Evolutionary conservation across 257 asterid species (phyloP), one percentile per base, ranked within the genome.

Genomic region (Verbascum thapsus): DNA sequence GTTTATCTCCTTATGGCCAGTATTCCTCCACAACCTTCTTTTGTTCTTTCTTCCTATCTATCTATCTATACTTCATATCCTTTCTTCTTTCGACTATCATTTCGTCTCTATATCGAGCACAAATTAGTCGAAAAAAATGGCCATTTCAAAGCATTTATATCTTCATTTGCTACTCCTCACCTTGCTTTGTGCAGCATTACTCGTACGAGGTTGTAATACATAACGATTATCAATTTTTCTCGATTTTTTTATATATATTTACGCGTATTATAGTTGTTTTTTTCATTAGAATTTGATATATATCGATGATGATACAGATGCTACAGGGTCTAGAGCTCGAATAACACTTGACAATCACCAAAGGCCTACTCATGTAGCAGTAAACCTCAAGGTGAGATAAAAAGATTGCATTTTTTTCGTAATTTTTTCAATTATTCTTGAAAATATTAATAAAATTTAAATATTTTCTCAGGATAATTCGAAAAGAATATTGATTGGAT

Each of bases 401-500:
- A 3, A 20, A 4, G 18, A 17, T 18, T 34, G 39, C 30, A 11
- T 4, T 8, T n/a, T n/a, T n/a, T 22, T 0, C n/a, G n/a, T n/a
- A n/a, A n/a, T n/a, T n/a, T n/a, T n/a, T n/a, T n/a, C n/a, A n/a
- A n/a, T n/a, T n/a, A n/a, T 66, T 32, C n/a, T 51, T 10, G 22
- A 26, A 26, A 26, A 26, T 26, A 2, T 26, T 5, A 26, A 26
- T 26, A 26, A 26, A 26, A 26, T 26, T 26, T 26, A 26, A 26
- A 26, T 26, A 26, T 26, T 26, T 26, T 1, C 61, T 68, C 77
- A 77, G 84, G 71, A 63, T 15, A 60, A 73, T 0, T 38, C 69
- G 12, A 82, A 75, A 61, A 66, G 92, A 37, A 5, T 64, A 63
- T 57, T 84, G 92, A 89, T 92, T 32, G 95, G 97, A n/a, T 92